Evolutionary conservation across 1,284 basidiomycete genomes (phyloP).

Genomic region (Cryptococcus amylolentus): DNA sequence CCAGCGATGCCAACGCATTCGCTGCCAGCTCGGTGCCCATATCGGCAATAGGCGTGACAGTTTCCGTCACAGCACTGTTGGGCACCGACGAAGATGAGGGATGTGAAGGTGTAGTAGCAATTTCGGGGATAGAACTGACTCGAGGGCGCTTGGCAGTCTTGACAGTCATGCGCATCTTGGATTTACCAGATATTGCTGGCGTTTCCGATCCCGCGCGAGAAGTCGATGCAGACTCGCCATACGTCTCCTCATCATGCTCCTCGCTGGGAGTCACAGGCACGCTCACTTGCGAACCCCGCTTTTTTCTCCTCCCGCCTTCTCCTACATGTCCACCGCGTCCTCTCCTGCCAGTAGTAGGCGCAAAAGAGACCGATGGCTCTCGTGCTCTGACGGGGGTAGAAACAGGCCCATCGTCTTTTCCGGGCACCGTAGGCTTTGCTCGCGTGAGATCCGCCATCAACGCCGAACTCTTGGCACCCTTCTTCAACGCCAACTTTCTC

Average conservation of each 20-base stretch:
- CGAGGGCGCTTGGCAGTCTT: slow-evolving; percentile 36
- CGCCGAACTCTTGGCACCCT: slow-evolving; percentile 36
- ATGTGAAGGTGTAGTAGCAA: neutral
- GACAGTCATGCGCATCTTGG: slow-evolving; percentile 27
- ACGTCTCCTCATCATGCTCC: slow-evolving; percentile 14
- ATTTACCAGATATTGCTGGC: slow-evolving; percentile 22
- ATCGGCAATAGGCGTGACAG: neutral
- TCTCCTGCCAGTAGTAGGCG: slow-evolving; percentile 11
- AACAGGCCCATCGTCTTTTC: neutral
- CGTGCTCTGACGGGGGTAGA: slow-evolving; percentile 1
- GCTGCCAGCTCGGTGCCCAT: neutral
- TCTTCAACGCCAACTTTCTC: slow-evolving; percentile 54
- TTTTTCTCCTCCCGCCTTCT: slow-evolving; percentile 10
- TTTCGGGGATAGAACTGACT: slow-evolving; percentile 24
- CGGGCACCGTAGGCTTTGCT: slow-evolving; percentile 25
- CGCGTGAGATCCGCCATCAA: slow-evolving; percentile 40
- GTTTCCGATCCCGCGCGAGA: slow-evolving; percentile 33
- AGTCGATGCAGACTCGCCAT: slow-evolving; percentile 11
- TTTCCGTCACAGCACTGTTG: neutral
- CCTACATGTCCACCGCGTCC: slow-evolving; percentile 4
- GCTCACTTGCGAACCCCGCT: neutral
- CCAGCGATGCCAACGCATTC: neutral
- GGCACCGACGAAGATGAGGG: neutral
- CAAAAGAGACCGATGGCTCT: slow-evolving; percentile 10
- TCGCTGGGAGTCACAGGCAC: neutral